Base-by-base conservation (phyloP, 2,329 filamentous ascomycete species). In the Magnaporthiopsis poae region DNA sequence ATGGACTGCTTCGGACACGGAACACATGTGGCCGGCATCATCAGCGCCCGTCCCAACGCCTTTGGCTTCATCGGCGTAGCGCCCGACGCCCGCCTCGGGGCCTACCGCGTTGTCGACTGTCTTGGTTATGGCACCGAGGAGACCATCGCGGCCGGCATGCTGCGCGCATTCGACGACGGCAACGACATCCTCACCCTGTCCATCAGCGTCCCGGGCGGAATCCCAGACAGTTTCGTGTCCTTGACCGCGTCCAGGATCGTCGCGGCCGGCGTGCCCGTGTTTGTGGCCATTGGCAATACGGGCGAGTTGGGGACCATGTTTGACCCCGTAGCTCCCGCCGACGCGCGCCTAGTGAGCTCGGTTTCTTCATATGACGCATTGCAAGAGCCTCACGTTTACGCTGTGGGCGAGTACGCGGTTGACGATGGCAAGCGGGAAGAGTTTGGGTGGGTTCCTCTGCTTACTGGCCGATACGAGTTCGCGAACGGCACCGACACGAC, bases 251-350 rank as follows among this genome's bases (percentile, higher is more conserved):
- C 75, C 11, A 76, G 79, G 18, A 78, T 81, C 63, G 77, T 76
- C 29, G 75, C 77, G 21, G 71, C 74, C 3, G 79, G 79, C 29
- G 75, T 79, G 2, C 75, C 77, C 27, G 75, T 79, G 60, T 75
- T 76, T 5, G 74, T 80, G 46, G 75, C 78, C 0, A 77, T 74
- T 13, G 80, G 79, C 13, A 81, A 81, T 64, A 74, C 75, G 25
- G 79, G 79, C 15, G 63, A 33, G 39, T 13, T 5, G 15, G 69
- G 66, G 4, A 63, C 69, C 61, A 77, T 77, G 66, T 71, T 72
- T 31, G 66, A 62, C 31, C 29, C 61, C 36, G 61, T 62, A 15
- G 61, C 61, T 13, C 61, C 61, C 36, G 61, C 61, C 21, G 61
- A 62, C 25, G 61, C 61, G 61, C 61, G 61, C 18, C 61, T 31